Evolutionary conservation across 345 rosid species (phyloP), one percentile per base, ranked within the genome.

Genomic region (Euclidium syriacum): DNA sequence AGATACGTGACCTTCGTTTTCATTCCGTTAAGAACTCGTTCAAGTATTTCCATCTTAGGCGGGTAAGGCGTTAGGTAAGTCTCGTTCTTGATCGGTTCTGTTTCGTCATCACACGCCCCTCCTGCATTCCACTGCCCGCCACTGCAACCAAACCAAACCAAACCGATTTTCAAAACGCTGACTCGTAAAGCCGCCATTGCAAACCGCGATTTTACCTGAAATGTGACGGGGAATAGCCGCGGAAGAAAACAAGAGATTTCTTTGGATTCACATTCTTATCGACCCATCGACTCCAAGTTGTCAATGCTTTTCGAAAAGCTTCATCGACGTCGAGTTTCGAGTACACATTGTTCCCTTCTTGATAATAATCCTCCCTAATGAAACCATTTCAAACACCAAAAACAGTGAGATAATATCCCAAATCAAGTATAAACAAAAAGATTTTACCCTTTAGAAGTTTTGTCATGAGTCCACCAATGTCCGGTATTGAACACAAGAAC

Each of bases 61-160:
- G 91, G 95, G 67, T 94, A 87, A 43, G 80, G 74, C 2, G 62
- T 61, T 30, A 94, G 77, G 69, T 85, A 90, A 2, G 88, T 84
- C 53, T 60, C 79, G 54, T 90, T 90, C 80, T 75, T 83, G 78
- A 90, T 94, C 7, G 97, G 99, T 65, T 86, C 88, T 4, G 79
- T 80, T 76, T 94, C 96, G 4, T 77, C 79, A 47, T 94, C 82
- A 25, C 99, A 94, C 2, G 85, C 90, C 10, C 99, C 99, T 1
- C 99, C 96, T 0, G 99, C 91, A 64, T 94, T 94, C 99, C 99
- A 94, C 52, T 94, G 99, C 40, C 99, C 99, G 0, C 99, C 99
- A 1, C 99, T 94, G 76, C 64, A 70, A 43, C 29, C 61, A 54
- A 24, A 46, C 6, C 64, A 44, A 41, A 18, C 48, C 36, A 4